Evolutionary conservation across 805 yeast species (phyloP).

Genomic region (Vanderwaltozyma polyspora): DNA sequence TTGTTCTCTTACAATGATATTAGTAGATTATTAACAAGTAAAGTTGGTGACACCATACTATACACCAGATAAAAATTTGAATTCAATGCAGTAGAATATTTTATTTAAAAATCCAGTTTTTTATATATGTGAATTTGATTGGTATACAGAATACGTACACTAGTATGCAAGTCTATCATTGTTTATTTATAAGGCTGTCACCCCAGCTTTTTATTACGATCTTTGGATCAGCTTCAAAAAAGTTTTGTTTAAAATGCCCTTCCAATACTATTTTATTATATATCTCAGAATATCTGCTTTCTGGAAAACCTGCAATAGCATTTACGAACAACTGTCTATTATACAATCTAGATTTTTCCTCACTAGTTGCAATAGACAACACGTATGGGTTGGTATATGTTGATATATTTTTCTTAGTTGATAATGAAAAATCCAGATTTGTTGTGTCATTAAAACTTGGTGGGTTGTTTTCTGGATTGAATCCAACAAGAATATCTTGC

Average conservation of each 20-base stretch:
- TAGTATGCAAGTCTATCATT: too few species aligned
- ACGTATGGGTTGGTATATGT: constrained; percentile 18
- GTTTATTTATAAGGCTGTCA: too few species aligned
- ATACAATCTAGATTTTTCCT: constrained; percentile 7
- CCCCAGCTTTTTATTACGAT: constrained; percentile 15
- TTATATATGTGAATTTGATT: too few species aligned
- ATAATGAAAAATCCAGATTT: constrained; percentile 7
- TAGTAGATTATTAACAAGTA: too few species aligned
- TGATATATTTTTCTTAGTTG: constrained; percentile 6
- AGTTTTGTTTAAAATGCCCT: constrained; percentile 13
- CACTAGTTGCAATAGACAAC: constrained; percentile 18
- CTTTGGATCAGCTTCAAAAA: constrained; percentile 19
- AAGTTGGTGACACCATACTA: too few species aligned
- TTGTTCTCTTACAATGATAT: too few species aligned
- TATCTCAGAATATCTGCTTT: constrained; percentile 11
- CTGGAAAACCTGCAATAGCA: constrained; percentile 7
- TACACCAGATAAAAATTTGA: too few species aligned
- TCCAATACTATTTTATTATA: constrained; percentile 12
- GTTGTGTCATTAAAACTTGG: constrained; percentile 8
- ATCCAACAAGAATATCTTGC: constrained; percentile 15
- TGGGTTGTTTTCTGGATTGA: constrained; percentile 6
- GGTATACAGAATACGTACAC: too few species aligned
- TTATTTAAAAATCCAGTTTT: too few species aligned
- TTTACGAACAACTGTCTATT: constrained; percentile 11
- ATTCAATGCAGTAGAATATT: too few species aligned